Conservation (phyloP, 2,329 filamentous ascomycete genomes). For the Paecilomyces fulvus region DNA sequence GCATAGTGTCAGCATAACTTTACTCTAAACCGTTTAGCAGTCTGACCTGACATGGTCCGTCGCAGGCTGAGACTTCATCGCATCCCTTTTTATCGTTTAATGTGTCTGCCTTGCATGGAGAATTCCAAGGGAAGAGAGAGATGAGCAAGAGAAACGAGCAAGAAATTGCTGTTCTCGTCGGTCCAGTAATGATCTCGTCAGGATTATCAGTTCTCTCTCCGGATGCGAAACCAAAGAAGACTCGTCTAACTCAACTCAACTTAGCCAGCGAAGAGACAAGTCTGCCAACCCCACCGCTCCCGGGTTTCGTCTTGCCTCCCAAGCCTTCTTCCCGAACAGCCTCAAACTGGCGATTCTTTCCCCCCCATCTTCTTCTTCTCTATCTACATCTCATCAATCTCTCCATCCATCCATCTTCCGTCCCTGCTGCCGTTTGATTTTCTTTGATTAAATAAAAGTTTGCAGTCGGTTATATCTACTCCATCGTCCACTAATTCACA, state of each 20-base stretch:
- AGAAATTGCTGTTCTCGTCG: not conserved
- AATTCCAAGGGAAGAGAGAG: not conserved
- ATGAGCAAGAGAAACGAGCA: not conserved
- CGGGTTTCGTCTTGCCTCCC: not conserved
- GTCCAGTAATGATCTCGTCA: not conserved
- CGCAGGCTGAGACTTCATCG: not conserved
- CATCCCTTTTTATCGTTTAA: not conserved
- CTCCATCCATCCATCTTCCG: not conserved
- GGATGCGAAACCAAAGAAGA: not conserved
- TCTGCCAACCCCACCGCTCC: not conserved
- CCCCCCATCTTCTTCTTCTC: not conserved
- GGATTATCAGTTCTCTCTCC: not conserved
- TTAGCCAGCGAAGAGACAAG: not conserved
- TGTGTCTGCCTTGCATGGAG: not conserved
- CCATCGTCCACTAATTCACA: slow-evolving; percentile 10
- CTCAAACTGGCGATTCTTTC: not conserved
- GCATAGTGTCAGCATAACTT: not conserved
- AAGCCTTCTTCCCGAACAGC: not conserved
- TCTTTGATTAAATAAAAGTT: not conserved
- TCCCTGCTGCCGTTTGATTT: not conserved
- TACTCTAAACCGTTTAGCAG: not conserved
- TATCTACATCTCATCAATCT: not conserved
- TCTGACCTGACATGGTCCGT: not conserved
- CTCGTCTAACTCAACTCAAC: not conserved
- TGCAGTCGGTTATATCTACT: not conserved